phyloP scores from a whole-genome alignment of 345 rosid species.

The Brassica cretica region DNA sequence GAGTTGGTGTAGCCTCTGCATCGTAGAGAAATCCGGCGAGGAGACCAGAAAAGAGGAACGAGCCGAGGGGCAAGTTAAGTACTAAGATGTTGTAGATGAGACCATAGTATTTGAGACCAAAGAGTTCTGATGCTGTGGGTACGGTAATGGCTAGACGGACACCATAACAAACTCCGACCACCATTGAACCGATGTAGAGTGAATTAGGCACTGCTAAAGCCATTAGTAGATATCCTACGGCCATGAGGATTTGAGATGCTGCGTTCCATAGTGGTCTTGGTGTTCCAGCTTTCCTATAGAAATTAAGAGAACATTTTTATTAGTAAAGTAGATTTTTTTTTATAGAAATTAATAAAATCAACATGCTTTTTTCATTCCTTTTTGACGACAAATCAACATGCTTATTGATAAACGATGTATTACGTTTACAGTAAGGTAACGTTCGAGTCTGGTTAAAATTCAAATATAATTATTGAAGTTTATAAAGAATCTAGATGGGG shows the following conservation, averaged over 20 bases:
- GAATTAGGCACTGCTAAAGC: slow-evolving; percentile 79
- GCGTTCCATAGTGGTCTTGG: slow-evolving; percentile 97
- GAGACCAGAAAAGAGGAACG: slow-evolving; percentile 87
- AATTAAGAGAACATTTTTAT: background rate
- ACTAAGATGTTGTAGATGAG: slow-evolving; percentile 78
- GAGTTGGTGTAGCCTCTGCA: slow-evolving; percentile 68
- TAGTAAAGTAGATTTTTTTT: background rate
- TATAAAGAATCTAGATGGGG: background rate
- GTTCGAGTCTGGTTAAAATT: no score
- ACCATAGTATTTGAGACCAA: slow-evolving; percentile 88
- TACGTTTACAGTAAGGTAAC: background rate
- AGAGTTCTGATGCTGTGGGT: slow-evolving; percentile 88
- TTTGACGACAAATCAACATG: background rate
- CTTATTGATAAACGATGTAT: background rate
- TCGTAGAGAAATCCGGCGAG: slow-evolving; percentile 81
- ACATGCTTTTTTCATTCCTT: background rate
- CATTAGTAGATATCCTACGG: slow-evolving; percentile 75
- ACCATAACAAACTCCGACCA: slow-evolving; percentile 90
- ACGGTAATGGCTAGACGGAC: slow-evolving; percentile 86
- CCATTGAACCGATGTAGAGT: slow-evolving; percentile 75
- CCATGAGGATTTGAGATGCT: slow-evolving; percentile 86
- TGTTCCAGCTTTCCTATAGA: slow-evolving; percentile 70
- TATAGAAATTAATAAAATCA: no score
- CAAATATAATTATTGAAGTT: background rate
- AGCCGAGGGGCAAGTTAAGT: slow-evolving; percentile 92